These are phyloP conservation scores for Arachis stenosperma DNA, from an alignment of 306 rosid species.

Conservation along the genomic window DNA sequence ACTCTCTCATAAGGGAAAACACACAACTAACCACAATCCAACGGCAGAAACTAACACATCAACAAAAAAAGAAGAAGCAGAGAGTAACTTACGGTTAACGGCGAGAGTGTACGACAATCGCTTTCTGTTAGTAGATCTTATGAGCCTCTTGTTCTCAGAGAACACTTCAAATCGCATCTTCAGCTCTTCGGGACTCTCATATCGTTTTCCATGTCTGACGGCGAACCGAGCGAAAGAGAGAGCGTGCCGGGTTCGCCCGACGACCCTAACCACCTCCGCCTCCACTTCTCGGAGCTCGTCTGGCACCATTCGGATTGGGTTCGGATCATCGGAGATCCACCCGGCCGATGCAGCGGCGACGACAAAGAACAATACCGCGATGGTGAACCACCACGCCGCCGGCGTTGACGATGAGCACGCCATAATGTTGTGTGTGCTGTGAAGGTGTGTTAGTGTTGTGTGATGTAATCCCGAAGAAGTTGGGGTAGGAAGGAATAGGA, in stretches of 20 bases:
- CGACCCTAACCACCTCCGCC: constrained; percentile 50
- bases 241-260: constrained; percentile 56
- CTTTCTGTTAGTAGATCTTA: constrained; percentile 60
- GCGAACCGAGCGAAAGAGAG: constrained; percentile 72
- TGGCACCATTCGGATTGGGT: constrained; percentile 65
- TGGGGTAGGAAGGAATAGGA: neutral
- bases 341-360: constrained; percentile 35
- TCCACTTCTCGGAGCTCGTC: constrained; percentile 56
- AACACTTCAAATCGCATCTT: constrained; percentile 59
- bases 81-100: constrained; percentile 59
- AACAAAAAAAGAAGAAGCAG: neutral
- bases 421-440: constrained; percentile 38
- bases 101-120: constrained; percentile 63
- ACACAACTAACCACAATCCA: neutral
- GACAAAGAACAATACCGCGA: constrained; percentile 50
- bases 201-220: constrained; percentile 61
- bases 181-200: constrained; percentile 67
- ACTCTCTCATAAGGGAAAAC: no score
- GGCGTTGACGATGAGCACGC: constrained; percentile 39
- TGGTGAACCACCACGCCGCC: constrained; percentile 28
- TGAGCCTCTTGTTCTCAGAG: constrained; percentile 53
- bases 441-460: no score
- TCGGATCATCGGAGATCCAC: constrained; percentile 59
- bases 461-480: no score
- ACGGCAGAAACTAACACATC: no score